Percentiles rank a stretch among this genome's conserved stretches.
These are phyloP conservation scores for Diaporthe sp. DNA, from an alignment of 2,329 filamentous ascomycete species.

Conservation along the genomic window DNA sequence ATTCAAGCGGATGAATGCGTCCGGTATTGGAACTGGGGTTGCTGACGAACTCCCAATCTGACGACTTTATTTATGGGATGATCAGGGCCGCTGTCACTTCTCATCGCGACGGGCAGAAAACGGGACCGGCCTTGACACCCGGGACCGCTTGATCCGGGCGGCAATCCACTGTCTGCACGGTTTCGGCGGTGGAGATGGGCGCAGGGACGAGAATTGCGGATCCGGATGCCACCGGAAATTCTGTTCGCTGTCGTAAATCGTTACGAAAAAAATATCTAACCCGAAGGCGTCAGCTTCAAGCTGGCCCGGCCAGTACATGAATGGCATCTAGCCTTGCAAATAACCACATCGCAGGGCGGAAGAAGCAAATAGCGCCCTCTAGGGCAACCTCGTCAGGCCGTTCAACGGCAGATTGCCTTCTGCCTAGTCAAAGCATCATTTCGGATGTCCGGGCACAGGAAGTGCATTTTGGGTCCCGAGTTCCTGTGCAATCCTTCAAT, in stretches of 20 bases:
- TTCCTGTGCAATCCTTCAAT: neutral
- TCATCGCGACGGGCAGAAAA: neutral
- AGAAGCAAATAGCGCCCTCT: neutral
- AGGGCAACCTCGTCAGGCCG: constrained; percentile 1
- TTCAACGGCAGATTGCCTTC: constrained; percentile 8
- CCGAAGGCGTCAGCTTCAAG: neutral
- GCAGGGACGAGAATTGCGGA: neutral
- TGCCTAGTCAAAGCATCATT: neutral
- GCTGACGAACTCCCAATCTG: neutral
- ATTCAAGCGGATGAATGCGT: neutral
- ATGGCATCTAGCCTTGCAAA: constrained; percentile 21
- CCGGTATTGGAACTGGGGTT: neutral
- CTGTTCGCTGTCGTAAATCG: neutral
- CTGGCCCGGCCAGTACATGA: neutral
- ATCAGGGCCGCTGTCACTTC: neutral
- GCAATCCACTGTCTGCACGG: neutral
- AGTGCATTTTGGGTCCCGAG: neutral
- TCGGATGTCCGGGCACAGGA: neutral
- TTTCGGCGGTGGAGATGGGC: constrained; percentile 7
- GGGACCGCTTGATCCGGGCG: neutral
- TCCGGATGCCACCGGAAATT: constrained; percentile 5
- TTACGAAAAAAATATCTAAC: neutral
- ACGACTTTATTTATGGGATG: neutral
- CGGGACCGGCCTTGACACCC: neutral
- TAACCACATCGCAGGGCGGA: neutral